Conservation (phyloP, 768 basidiomycete species). For the Boletus subcaerulescens region DNA sequence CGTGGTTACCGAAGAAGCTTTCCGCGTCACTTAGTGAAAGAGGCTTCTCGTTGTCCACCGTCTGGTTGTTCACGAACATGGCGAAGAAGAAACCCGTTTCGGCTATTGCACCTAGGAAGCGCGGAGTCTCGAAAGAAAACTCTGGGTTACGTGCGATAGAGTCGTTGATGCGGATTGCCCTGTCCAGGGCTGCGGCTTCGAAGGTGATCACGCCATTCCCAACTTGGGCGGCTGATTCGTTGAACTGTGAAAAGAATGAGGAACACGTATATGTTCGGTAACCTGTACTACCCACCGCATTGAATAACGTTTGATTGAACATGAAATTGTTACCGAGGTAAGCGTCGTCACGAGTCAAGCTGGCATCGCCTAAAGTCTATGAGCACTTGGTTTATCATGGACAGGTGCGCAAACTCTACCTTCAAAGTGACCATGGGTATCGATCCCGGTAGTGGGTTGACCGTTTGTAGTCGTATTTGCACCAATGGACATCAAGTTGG, state of each 20-base stretch:
- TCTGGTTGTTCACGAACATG: slow-evolving; percentile 25
- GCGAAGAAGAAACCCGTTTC: slow-evolving; percentile 17
- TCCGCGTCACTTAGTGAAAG: slow-evolving; percentile 6
- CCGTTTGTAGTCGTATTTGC: slow-evolving; percentile 13
- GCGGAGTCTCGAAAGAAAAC: slow-evolving; percentile 14
- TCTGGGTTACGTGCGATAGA: slow-evolving; percentile 23
- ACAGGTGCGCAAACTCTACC: background rate
- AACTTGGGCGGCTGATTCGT: slow-evolving; percentile 9
- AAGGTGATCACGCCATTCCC: slow-evolving; percentile 17
- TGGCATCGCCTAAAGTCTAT: slow-evolving; percentile 16
- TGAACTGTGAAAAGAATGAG: slow-evolving; percentile 2
- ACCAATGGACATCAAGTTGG: slow-evolving; percentile 25
- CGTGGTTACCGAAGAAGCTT: slow-evolving; percentile 13
- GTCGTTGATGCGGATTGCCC: slow-evolving; percentile 17
- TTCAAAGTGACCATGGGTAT: slow-evolving; percentile 23
- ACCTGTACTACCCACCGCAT: slow-evolving; percentile 4
- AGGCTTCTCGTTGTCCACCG: background rate
- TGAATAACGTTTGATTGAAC: slow-evolving; percentile 24
- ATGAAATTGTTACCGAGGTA: slow-evolving; percentile 21
- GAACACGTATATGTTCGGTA: background rate
- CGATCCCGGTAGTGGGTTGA: slow-evolving; percentile 11
- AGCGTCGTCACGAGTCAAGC: slow-evolving; percentile 18
- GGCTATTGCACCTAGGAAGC: slow-evolving; percentile 10
- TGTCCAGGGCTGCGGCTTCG: slow-evolving; percentile 18
- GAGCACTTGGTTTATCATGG: no score